phyloP scores from a whole-genome alignment of 2,329 filamentous ascomycete genomes.

The Verticillium nubilum region DNA sequence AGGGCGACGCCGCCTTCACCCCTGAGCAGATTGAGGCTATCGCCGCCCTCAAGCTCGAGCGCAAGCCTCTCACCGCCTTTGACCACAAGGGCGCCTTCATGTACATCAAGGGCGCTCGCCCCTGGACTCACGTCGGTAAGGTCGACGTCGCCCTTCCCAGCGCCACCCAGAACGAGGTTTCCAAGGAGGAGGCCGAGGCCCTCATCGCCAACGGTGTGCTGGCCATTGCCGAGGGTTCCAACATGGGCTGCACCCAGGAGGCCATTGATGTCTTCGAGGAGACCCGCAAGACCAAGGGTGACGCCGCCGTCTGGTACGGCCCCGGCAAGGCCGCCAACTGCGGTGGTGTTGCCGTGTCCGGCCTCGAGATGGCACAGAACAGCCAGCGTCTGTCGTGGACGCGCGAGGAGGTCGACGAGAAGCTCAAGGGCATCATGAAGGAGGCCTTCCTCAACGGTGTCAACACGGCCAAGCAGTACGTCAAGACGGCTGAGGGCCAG shows the following conservation, averaged over 20 bases:
- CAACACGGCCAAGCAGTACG: constrained; percentile 84
- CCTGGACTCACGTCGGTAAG: constrained; percentile 85
- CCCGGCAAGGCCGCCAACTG: constrained; percentile 97
- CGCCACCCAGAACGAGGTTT: constrained; percentile 97
- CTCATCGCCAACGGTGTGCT: constrained; percentile 71
- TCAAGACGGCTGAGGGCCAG: constrained; percentile 71
- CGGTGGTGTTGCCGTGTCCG: constrained; percentile 94
- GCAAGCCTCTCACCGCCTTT: constrained; percentile 74
- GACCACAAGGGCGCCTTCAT: constrained; percentile 63
- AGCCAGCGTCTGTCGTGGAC: constrained; percentile 80
- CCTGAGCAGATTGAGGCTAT: constrained; percentile 75
- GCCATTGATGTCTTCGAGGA: constrained; percentile 92
- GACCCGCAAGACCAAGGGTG: constrained; percentile 63
- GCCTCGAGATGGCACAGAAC: constrained; percentile 99
- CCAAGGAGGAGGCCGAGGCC: constrained; percentile 78
- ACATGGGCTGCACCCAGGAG: constrained; percentile 97
- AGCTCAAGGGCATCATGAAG: constrained; percentile 94
- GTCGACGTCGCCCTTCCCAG: constrained; percentile 89
- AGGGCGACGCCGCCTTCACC: constrained; percentile 65
- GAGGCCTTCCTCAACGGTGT: constrained; percentile 86
- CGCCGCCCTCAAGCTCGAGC: constrained; percentile 78
- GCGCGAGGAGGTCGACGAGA: constrained; percentile 80
- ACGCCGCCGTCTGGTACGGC: constrained; percentile 82
- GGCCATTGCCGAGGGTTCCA: constrained; percentile 93
- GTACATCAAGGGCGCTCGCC: constrained; percentile 82